phyloP scores from a whole-genome alignment of 2,329 filamentous ascomycete species.

The Botrytis sinoallii region DNA sequence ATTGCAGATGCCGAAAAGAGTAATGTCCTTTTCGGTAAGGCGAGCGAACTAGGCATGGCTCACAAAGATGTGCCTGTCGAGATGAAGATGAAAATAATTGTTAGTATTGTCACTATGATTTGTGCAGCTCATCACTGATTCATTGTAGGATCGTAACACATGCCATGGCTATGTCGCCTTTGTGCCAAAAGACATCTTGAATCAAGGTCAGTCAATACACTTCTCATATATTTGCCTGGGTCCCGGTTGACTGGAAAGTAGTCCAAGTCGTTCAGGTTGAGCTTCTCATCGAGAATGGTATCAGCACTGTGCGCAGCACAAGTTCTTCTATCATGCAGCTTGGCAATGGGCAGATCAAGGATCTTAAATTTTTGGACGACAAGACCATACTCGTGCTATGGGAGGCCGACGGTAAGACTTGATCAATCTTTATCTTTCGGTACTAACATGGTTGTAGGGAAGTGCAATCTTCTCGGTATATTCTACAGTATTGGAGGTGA shows the following conservation, averaged over 20 bases:
- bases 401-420: constrained; percentile 30
- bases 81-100: constrained; percentile 32
- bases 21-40: constrained; percentile 63
- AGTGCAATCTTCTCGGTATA: constrained; percentile 29
- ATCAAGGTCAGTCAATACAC: constrained; percentile 27
- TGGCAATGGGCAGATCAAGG: constrained; percentile 34
- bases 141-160: constrained; percentile 22
- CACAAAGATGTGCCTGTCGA: constrained; percentile 28
- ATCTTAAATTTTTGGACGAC: constrained; percentile 36
- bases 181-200: constrained; percentile 27
- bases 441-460: constrained; percentile 10
- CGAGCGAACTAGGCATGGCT: constrained; percentile 32
- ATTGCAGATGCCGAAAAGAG: constrained; percentile 68
- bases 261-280: constrained; percentile 34
- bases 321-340: constrained; percentile 30
- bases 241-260: constrained; percentile 12
- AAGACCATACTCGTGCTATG: constrained; percentile 34
- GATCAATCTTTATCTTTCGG: not conserved
- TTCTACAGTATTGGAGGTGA: constrained; percentile 23
- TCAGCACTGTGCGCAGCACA: constrained; percentile 31
- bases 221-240: not conserved
- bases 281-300: constrained; percentile 34
- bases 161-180: constrained; percentile 30
- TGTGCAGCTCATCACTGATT: constrained; percentile 2
- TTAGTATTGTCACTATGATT: constrained; percentile 20